These are phyloP conservation scores for Aspergillus caelatus DNA, from an alignment of 2,329 filamentous ascomycete genomes.

Conservation along the genomic window DNA sequence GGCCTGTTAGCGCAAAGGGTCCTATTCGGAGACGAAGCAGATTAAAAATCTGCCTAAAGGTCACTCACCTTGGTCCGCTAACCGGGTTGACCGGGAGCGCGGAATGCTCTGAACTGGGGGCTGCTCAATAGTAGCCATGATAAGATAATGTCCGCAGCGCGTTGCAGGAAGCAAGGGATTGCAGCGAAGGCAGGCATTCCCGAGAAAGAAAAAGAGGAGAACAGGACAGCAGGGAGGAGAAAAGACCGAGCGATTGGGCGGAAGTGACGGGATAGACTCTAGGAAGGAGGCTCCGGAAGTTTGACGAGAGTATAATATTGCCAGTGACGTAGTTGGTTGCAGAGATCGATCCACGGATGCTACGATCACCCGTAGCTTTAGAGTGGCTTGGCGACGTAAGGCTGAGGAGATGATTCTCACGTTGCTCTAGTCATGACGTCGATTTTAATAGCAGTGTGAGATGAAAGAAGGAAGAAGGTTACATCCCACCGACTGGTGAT, in stretches of 20 bases:
- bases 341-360: conserved; percentile 26
- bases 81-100: conserved; percentile 29
- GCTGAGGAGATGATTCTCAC: conserved; percentile 3
- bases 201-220: conserved; percentile 7
- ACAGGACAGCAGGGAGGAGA: conserved; percentile 12
- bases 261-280: conserved; percentile 15
- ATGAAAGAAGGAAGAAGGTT: conserved; percentile 2
- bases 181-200: conserved; percentile 24
- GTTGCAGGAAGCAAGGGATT: conserved; percentile 12
- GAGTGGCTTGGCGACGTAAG: conserved; percentile 4
- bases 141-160: conserved; percentile 17
- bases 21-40: background rate
- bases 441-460: background rate
- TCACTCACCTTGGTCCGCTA: conserved; percentile 39
- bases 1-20: conserved; percentile 5
- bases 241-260: conserved; percentile 8
- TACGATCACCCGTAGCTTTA: conserved; percentile 11
- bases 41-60: conserved; percentile 8
- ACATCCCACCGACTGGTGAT: conserved; percentile 5
- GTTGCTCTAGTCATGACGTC: conserved; percentile 25
- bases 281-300: conserved; percentile 27
- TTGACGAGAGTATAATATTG: conserved; percentile 19
- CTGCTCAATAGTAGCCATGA: conserved; percentile 37
- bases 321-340: conserved; percentile 37
- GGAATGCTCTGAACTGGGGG: conserved; percentile 19